A percentile compares a stretch with the other conserved stretches of the same genome.
These are phyloP conservation scores for Naganishia sp. DNA, from an alignment of 1,284 basidiomycete genomes.

Conservation along the genomic window DNA sequence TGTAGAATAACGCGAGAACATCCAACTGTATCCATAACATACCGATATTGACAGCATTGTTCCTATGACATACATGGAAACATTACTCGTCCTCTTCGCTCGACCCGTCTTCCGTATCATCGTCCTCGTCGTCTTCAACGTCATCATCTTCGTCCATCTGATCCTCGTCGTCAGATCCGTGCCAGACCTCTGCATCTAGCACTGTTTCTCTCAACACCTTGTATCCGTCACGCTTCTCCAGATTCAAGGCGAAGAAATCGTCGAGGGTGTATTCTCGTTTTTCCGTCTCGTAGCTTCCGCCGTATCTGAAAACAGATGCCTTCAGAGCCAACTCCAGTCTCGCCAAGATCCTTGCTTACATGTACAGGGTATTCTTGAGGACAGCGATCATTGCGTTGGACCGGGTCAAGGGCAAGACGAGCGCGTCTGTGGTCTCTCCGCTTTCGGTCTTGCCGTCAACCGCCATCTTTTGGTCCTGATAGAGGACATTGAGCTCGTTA, in stretches of 20 bases:
- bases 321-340: neutral
- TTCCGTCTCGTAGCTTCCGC: conserved; percentile 80
- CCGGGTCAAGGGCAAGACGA: conserved; percentile 70
- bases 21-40: conserved; percentile 28
- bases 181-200: conserved; percentile 63
- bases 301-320: conserved; percentile 62
- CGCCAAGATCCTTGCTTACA: conserved; percentile 59
- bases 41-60: neutral
- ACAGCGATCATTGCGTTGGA: conserved; percentile 92
- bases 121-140: conserved; percentile 41
- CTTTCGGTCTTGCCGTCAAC: conserved; percentile 35
- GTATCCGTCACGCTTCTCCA: conserved; percentile 79
- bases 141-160: conserved; percentile 60
- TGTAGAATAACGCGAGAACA: conserved; percentile 17
- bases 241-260: conserved; percentile 72
- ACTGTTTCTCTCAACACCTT: conserved; percentile 69
- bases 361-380: conserved; percentile 78
- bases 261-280: conserved; percentile 77
- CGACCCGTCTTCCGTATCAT: conserved; percentile 15
- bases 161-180: conserved; percentile 62
- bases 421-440: conserved; percentile 68
- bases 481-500: neutral
- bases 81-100: conserved; percentile 13
- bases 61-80: neutral
- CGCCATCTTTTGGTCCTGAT: conserved; percentile 14